Percentiles rank a stretch among this genome's conserved stretches.
Conservation (phyloP, 2,329 filamentous ascomycete species). For the Alternaria postmessia region DNA sequence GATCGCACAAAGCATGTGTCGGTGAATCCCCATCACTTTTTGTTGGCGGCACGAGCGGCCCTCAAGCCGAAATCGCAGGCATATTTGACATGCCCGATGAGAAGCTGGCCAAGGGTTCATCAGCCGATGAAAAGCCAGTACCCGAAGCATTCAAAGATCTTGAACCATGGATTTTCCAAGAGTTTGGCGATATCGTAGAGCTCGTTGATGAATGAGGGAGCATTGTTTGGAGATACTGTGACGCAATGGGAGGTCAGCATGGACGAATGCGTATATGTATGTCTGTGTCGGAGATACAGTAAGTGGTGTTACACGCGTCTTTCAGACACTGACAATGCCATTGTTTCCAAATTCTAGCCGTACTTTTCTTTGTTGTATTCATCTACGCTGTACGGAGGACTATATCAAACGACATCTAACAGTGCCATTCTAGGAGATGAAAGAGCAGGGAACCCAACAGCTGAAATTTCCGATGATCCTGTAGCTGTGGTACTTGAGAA, state of each 20-base stretch:
- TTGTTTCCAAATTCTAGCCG: neutral
- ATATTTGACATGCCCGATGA: neutral
- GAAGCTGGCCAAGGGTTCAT: neutral
- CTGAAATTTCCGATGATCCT: neutral
- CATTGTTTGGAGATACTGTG: neutral
- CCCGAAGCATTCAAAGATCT: constrained; percentile 44
- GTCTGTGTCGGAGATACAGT: neutral
- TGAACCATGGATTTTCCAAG: constrained; percentile 49
- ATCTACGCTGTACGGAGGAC: no score
- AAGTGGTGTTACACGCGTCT: neutral
- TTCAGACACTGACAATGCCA: neutral
- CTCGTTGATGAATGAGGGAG: constrained; percentile 36
- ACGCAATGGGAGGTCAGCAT: neutral
- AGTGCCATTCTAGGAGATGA: neutral
- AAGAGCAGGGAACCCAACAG: neutral
- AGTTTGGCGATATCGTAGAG: constrained; percentile 53
- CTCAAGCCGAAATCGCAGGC: neutral
- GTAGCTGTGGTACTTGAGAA: neutral
- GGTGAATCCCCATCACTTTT: neutral
- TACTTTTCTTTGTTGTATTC: neutral
- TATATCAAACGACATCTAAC: neutral
- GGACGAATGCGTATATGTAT: neutral
- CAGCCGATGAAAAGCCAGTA: constrained; percentile 12
- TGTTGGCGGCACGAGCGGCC: neutral
- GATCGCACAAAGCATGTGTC: neutral